Evolutionary conservation across 164 flowering plant genomes (phyloP).

Genomic region (Platanus orientalis): DNA sequence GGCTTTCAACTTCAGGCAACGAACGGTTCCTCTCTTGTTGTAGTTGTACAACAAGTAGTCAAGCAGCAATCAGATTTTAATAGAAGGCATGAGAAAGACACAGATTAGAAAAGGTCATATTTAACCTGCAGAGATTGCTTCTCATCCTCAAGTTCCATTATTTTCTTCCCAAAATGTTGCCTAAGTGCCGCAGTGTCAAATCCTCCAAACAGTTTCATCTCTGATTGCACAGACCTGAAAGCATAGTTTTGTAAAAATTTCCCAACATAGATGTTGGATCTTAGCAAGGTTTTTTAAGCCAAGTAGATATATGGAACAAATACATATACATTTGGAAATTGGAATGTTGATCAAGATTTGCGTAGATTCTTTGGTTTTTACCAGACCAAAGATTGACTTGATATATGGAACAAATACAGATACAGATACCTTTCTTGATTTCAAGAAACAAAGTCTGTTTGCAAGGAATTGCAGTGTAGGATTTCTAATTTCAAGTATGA

Average conservation of each 20-base stretch:
- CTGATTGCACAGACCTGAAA: conserved; percentile 54
- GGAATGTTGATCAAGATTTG: too few relatives aligned
- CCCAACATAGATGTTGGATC: too few relatives aligned
- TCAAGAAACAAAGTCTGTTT: too few relatives aligned
- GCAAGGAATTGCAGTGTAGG: too few relatives aligned
- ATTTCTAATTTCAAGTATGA: too few relatives aligned
- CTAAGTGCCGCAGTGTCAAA: conserved; percentile 73
- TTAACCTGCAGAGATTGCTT: conserved; percentile 81
- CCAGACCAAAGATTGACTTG: too few relatives aligned
- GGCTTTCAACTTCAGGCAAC: conserved; percentile 80
- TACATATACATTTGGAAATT: too few relatives aligned
- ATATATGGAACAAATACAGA: too few relatives aligned
- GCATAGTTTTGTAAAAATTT: not conserved
- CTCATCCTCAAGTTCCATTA: conserved; percentile 93
- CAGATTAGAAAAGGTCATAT: conserved; percentile 8
- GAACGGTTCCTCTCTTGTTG: conserved; percentile 91
- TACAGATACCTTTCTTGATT: too few relatives aligned
- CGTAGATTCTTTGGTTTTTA: too few relatives aligned
- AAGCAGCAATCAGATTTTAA: conserved; percentile 1
- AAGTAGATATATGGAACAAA: too few relatives aligned
- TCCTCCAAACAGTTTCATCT: conserved; percentile 88
- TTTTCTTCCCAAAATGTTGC: conserved; percentile 96
- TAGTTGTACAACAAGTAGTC: conserved; percentile 17
- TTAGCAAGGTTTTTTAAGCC: too few relatives aligned
- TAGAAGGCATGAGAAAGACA: not conserved